Conservation (phyloP, 139 green algal genomes). For the Ettlia oleoabundans region DNA sequence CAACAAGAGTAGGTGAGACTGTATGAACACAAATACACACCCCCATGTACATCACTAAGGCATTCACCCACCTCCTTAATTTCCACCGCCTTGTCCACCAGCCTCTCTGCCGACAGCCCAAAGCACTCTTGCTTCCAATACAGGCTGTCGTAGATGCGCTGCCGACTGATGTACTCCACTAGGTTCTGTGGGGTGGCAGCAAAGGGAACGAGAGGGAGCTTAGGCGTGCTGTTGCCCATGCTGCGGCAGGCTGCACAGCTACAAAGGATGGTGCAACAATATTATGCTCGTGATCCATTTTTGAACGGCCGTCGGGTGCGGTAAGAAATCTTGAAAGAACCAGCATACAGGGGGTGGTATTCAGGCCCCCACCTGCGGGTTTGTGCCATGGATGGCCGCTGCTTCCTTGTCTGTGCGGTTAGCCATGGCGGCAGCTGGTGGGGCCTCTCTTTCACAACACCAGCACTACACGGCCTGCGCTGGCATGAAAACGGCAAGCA, state of each 20-base stretch:
- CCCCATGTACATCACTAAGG: too few relatives aligned
- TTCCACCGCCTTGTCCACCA: conserved; percentile 96
- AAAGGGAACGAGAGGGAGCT: neutral
- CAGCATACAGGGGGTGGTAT: neutral
- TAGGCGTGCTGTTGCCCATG: too few relatives aligned
- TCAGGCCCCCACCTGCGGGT: conserved; percentile 78
- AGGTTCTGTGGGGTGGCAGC: conserved; percentile 75
- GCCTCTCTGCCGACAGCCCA: conserved; percentile 88
- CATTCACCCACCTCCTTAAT: conserved; percentile 80
- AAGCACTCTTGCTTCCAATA: conserved; percentile 99
- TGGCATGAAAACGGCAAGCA: too few relatives aligned
- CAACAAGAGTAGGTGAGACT: neutral
- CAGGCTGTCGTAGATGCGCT: conserved; percentile 91
- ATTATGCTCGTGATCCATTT: too few relatives aligned
- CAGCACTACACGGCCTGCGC: neutral
- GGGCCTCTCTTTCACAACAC: neutral
- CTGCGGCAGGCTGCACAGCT: too few relatives aligned
- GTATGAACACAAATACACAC: neutral
- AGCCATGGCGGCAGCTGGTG: conserved; percentile 68
- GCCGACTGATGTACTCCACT: conserved; percentile 90
- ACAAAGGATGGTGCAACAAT: too few relatives aligned
- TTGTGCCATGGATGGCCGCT: conserved; percentile 83
- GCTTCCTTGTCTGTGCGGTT: conserved; percentile 86
- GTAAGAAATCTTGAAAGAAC: neutral
- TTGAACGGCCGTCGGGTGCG: neutral